phyloP scores from a whole-genome alignment of 441 rosid genomes.

The Biscutella auriculata region DNA sequence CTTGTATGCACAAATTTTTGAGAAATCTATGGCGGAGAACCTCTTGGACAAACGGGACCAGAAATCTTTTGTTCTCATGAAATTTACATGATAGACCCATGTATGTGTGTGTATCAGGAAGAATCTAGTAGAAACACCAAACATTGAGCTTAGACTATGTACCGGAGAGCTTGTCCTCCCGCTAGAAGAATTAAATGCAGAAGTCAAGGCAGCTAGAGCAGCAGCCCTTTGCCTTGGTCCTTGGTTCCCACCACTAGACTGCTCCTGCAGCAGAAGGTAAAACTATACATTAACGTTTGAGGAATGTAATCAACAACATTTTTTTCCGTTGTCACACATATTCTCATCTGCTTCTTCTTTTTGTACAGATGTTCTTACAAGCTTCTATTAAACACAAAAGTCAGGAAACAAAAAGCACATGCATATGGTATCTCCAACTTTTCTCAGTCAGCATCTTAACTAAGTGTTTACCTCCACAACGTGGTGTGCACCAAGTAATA shows the following conservation, averaged over 20 bases:
- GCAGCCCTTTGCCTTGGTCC: conserved; percentile 97
- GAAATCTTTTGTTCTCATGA: background rate
- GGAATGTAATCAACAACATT: background rate
- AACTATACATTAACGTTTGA: background rate
- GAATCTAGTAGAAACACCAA: background rate
- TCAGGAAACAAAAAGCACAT: background rate
- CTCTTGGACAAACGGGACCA: background rate
- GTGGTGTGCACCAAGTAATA: conserved; percentile 71
- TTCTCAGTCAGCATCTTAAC: background rate
- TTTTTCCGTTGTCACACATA: background rate
- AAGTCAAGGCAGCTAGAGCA: conserved; percentile 88
- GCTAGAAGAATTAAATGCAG: conserved; percentile 77
- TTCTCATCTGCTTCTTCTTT: background rate
- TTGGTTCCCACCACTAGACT: conserved; percentile 48
- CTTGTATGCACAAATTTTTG: background rate
- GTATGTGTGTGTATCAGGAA: background rate
- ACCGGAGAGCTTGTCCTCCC: conserved; percentile 40
- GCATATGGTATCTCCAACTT: background rate
- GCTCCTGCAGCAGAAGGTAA: conserved; percentile 39
- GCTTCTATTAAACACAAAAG: background rate
- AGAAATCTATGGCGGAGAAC: background rate
- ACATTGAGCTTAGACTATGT: conserved; percentile 13
- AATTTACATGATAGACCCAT: background rate
- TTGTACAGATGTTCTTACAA: no score
- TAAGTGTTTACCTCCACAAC: conserved; percentile 56